Base-by-base conservation (phyloP, 257 asterid species). In the Solanum phureja region DNA sequence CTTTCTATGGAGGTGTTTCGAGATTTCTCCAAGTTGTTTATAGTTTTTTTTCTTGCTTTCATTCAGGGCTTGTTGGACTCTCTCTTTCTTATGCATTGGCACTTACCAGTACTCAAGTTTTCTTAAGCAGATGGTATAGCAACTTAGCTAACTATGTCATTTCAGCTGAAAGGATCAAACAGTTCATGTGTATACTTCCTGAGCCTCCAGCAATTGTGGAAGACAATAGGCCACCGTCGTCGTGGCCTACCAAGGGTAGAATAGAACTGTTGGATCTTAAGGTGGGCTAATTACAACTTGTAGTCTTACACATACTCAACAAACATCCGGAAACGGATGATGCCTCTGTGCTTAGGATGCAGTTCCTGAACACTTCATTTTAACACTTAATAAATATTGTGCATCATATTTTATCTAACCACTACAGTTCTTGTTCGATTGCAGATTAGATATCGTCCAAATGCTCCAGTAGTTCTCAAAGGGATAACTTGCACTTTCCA, bases 71-170 rank as follows among this genome's bases (percentile, higher is more conserved):
- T 19, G 93, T 95, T 58, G 98, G 98, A 46, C 95, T 95, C 21
- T 94, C 96, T 44, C 94, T 95, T 87, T 95, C 98, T 0, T 95
- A 94, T 87, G 98, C 96, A n/a, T 91, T 95, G 87, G 88, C 94
- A 16, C 89, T 95, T 40, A 89, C 94, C 21, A 84, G 76, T 52
- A 88, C 95, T 21, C 98, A 94, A 83, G 96, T 94, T 44, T 94
- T 92, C 86, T 72, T 93, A 10, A 69, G 93, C 8, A 89, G 95
- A 88, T 94, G 97, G 96, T 94, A 93, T 62, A 91, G 96, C 84
- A 91, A 86, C 83, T 92, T 95, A 81, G 92, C 91, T 69, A 94
- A 95, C 75, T 93, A 88, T 82, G 92, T 94, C 27, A 89, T 95
- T 83, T 95, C 98, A 1, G 94, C 94, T 19, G 98, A 95, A 86